These are phyloP conservation scores for Sclerotinia borealis DNA, from an alignment of 2,329 filamentous ascomycete genomes.

Conservation along the genomic window DNA sequence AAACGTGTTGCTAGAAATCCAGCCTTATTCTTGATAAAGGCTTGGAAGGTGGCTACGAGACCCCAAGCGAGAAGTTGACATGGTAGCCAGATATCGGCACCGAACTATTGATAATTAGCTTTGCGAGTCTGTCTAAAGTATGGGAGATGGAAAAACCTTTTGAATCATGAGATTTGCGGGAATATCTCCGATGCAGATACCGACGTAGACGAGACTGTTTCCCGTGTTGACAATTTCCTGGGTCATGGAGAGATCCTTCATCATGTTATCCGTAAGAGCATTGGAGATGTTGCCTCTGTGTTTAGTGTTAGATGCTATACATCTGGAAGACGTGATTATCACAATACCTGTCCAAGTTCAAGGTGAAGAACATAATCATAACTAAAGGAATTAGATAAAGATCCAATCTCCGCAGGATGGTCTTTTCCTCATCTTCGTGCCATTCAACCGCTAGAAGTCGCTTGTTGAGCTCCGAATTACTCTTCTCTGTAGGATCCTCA, in stretches of 20 bases:
- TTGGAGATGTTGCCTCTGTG: constrained; percentile 44
- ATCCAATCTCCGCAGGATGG: not conserved
- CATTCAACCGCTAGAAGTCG: constrained; percentile 2
- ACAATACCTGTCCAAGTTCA: constrained; percentile 10
- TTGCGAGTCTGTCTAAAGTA: constrained; percentile 22
- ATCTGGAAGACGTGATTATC: not conserved
- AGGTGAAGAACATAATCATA: constrained; percentile 12
- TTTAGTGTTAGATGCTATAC: not conserved
- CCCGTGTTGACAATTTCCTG: constrained; percentile 8
- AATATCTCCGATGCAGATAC: constrained; percentile 10
- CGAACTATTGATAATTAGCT: constrained; percentile 42
- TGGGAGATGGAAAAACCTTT: not conserved
- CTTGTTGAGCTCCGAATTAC: constrained; percentile 7
- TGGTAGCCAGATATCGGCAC: constrained; percentile 46
- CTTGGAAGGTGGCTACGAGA: constrained; percentile 47
- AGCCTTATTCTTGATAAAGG: constrained; percentile 33
- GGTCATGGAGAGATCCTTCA: constrained; percentile 4
- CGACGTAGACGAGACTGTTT: constrained; percentile 9
- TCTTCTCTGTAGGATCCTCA: constrained; percentile 6
- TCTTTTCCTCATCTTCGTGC: constrained; percentile 8
- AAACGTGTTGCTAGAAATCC: constrained; percentile 32
- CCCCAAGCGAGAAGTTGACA: constrained; percentile 48
- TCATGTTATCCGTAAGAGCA: constrained; percentile 45
- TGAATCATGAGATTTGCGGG: constrained; percentile 9
- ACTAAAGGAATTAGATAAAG: constrained; percentile 9